phyloP scores from a whole-genome alignment of 225 moss, liverwort and hornwort species.

The Pseudisothecium myosuroides region DNA sequence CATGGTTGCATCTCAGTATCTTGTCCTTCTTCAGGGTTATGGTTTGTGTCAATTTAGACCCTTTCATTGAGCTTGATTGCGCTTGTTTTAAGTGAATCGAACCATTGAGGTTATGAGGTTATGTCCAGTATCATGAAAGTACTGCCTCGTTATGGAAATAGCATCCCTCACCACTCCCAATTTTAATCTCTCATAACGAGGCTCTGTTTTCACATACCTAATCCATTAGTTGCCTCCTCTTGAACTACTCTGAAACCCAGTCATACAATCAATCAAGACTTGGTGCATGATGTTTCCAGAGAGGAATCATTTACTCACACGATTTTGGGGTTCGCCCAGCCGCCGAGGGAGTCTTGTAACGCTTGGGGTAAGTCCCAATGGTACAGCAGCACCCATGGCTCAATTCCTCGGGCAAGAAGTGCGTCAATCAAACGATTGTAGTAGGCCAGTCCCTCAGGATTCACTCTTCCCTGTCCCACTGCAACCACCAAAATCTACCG shows the following conservation, averaged over 20 bases:
- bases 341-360: conserved; percentile 49
- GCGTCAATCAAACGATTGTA: conserved; percentile 62
- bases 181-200: background rate
- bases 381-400: conserved; percentile 52
- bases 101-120: background rate
- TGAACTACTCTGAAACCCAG: background rate
- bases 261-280: background rate
- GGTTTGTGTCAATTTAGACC: too few species aligned
- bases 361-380: conserved; percentile 75
- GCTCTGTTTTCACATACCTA: background rate
- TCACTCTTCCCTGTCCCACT: conserved; percentile 44
- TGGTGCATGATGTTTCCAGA: background rate
- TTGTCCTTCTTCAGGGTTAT: background rate
- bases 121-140: background rate
- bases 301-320: conserved; percentile 27
- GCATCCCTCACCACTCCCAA: background rate
- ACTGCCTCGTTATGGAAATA: background rate
- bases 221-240: background rate
- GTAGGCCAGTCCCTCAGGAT: conserved; percentile 54
- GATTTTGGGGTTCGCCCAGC: conserved; percentile 42
- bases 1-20: background rate
- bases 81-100: background rate
- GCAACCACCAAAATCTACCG: background rate
- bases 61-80: background rate
- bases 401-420: conserved; percentile 31